These are phyloP conservation scores for Ramularia endophylla DNA, from an alignment of 2,329 filamentous ascomycete species.

Conservation along the genomic window DNA sequence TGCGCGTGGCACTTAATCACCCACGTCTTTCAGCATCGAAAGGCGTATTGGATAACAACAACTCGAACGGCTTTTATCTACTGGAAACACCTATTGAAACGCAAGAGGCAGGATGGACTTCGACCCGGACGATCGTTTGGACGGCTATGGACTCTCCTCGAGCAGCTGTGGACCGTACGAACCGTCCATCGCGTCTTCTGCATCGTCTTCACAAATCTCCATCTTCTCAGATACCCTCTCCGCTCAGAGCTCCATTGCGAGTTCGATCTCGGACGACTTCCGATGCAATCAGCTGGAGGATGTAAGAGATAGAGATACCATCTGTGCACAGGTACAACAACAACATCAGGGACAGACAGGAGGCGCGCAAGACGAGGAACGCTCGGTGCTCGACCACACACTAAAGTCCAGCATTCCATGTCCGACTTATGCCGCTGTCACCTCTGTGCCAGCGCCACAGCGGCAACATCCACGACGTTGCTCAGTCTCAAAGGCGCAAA, in stretches of 20 bases:
- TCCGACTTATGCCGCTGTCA: constrained; percentile 31
- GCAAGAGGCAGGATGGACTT: constrained; percentile 24
- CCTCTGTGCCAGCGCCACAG: constrained; percentile 53
- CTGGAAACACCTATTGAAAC: constrained; percentile 22
- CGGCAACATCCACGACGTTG: constrained; percentile 57
- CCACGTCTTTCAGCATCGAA: constrained; percentile 26
- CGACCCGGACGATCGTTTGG: constrained; percentile 12
- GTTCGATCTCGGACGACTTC: constrained; percentile 55
- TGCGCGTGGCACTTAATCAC: constrained; percentile 9
- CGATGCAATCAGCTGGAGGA: constrained; percentile 37
- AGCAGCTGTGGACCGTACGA: constrained; percentile 51
- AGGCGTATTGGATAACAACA: constrained; percentile 23
- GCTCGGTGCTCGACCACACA: constrained; percentile 5
- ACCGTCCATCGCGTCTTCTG: constrained; percentile 65
- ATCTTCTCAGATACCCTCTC: constrained; percentile 64
- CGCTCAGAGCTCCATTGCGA: constrained; percentile 46
- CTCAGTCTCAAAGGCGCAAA: constrained; percentile 51
- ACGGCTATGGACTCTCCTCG: constrained; percentile 31
- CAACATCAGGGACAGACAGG: constrained; percentile 10
- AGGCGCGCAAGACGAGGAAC: constrained; percentile 5
- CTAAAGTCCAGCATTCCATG: constrained; percentile 13
- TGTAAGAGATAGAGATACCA: constrained; percentile 18
- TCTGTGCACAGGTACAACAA: constrained; percentile 20
- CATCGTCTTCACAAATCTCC: constrained; percentile 69
- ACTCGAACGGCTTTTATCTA: constrained; percentile 21